Conservation (phyloP, 2,329 filamentous ascomycete species). For the Cladophialophora psammophila region DNA sequence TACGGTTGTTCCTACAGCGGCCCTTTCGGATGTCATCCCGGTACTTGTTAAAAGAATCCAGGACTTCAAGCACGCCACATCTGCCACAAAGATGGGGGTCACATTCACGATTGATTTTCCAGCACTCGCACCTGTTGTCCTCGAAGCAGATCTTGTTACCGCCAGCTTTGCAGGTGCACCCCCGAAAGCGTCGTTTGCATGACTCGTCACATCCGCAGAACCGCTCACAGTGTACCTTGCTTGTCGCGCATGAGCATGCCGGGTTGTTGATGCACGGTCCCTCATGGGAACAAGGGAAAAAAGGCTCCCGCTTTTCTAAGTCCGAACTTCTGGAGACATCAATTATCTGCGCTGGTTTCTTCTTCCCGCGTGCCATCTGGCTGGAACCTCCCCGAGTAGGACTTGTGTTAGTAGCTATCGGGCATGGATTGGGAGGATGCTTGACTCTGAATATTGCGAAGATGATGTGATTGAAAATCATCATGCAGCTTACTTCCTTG, state of each 20-base stretch:
- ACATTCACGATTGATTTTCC: conserved; percentile 77
- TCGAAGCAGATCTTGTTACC: conserved; percentile 38
- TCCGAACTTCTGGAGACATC: conserved; percentile 34
- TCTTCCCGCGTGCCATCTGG: conserved; percentile 9
- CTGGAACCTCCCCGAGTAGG: conserved; percentile 5
- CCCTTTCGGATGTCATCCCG: conserved; percentile 63
- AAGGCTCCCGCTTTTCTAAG: conserved; percentile 36
- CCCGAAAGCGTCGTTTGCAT: conserved; percentile 41
- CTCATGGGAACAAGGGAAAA: conserved; percentile 40
- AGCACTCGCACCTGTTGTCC: conserved; percentile 67
- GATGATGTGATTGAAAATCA: conserved; percentile 36
- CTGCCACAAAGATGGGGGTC: conserved; percentile 76
- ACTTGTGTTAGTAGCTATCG: conserved; percentile 21
- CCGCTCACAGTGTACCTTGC: conserved; percentile 41
- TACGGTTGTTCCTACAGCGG: conserved; percentile 74
- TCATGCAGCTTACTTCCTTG: conserved; percentile 33
- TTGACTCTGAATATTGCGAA: conserved; percentile 18
- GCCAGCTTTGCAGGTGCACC: conserved; percentile 38
- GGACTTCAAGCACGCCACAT: conserved; percentile 73
- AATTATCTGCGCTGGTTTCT: conserved; percentile 21
- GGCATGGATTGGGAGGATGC: conserved; percentile 15
- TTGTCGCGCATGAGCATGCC: conserved; percentile 37
- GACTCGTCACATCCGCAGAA: conserved; percentile 38
- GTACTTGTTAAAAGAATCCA: conserved; percentile 72
- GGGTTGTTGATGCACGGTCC: conserved; percentile 39